These are phyloP conservation scores for Colletotrichum cuscutae DNA, from an alignment of 2,329 filamentous ascomycete genomes.

Conservation along the genomic window DNA sequence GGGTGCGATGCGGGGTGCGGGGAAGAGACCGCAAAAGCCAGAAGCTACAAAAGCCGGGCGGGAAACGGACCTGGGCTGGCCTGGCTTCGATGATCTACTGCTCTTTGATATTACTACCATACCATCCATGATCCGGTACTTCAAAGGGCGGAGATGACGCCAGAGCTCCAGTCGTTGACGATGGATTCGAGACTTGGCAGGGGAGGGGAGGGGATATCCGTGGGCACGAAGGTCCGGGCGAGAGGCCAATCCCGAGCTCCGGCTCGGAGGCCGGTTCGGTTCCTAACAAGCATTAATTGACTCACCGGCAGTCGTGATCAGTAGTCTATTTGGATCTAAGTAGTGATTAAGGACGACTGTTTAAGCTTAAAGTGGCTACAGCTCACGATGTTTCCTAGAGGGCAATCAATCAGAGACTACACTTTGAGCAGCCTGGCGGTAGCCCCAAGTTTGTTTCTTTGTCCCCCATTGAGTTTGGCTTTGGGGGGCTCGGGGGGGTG, in stretches of 20 bases:
- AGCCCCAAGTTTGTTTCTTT: no score
- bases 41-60: background rate
- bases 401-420: no score
- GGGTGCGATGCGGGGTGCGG: slow-evolving; percentile 7
- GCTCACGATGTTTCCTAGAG: background rate
- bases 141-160: background rate
- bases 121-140: no score
- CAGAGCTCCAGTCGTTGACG: background rate
- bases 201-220: no score
- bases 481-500: no score
- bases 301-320: background rate
- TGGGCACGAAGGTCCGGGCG: background rate
- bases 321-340: background rate
- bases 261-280: background rate
- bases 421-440: no score
- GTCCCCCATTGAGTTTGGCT: no score
- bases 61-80: background rate
- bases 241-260: background rate
- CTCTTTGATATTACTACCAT: background rate
- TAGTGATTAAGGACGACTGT: no score
- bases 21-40: background rate
- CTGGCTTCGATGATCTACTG: background rate
- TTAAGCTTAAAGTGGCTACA: slow-evolving; percentile 2
- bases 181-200: background rate
- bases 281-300: background rate